A percentile compares a stretch with the other conserved stretches of the same genome.
phyloP scores from a whole-genome alignment of 371 early-diverging fungal genomes.

The Mortierella sp. region DNA sequence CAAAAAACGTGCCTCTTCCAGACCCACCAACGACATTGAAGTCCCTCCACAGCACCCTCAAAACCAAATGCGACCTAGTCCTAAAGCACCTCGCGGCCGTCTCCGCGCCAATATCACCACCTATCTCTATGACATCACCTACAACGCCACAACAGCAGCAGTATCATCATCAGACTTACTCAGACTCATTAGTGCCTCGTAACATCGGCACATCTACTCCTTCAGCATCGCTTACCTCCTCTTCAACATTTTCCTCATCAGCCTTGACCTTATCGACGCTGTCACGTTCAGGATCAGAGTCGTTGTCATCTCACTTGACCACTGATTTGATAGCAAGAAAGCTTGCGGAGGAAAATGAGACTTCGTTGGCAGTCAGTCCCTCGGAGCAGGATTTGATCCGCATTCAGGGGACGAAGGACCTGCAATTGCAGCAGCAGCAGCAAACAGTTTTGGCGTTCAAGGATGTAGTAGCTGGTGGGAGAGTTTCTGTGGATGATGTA shows the following conservation, averaged over 20 bases:
- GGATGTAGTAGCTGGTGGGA: neutral
- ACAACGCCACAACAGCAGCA: neutral
- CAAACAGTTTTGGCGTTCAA: neutral
- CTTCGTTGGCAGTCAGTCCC: neutral
- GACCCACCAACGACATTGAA: constrained; percentile 30
- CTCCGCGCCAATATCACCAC: neutral
- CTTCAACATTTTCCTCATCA: neutral
- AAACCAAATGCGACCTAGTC: constrained; percentile 22
- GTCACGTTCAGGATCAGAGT: neutral
- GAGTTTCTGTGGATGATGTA: neutral
- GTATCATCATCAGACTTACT: neutral
- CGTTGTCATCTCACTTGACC: neutral
- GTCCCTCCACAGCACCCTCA: constrained; percentile 21
- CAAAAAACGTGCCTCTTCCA: constrained; percentile 15
- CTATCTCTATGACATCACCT: no score
- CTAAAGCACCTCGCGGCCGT: constrained; percentile 23
- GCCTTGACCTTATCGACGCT: neutral
- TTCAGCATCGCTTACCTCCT: neutral
- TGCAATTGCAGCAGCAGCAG: neutral
- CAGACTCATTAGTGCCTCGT: neutral
- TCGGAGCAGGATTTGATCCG: neutral
- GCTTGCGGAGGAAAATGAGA: neutral
- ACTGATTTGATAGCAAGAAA: neutral
- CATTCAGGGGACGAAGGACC: neutral
- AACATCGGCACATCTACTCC: neutral